Evolutionary conservation across 768 basidiomycete species (phyloP), one percentile per base, ranked within the genome.

Genomic region (Amanita pallidorosea): DNA sequence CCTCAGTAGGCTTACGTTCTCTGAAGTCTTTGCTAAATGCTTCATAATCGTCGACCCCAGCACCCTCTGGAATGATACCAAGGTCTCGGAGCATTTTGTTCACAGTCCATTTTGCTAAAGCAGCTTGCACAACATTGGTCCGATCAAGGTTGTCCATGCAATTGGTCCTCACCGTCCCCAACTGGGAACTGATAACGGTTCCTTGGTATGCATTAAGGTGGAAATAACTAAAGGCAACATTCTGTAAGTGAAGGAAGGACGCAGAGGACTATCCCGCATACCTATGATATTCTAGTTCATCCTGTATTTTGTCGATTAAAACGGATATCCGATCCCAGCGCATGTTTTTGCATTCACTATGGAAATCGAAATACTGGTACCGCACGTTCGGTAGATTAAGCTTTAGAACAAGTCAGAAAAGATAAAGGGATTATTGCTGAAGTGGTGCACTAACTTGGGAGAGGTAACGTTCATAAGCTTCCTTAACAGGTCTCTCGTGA

Each of bases 101-200:
- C 41, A 98, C 71, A 1, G 78, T 83, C 79, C 83, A 88, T 64
- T 88, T 91, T 13, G 88, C 96, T 45, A 98, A 65, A 11, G 94
- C 79, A 15, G 89, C 85, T 64, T 99, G 96, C 4, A 92, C 87
- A 38, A 99, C 95, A 64, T 98, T 98, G 42, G 96, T 99, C 45
- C 96, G 80, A 62, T 99, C 96, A 53, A 97, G 71, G 59, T 84
- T 87, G 64, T 97, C 95, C 96, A 96, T 96, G 67, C 96, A 98
- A 63, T 98, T 99, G 7, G 93, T 94, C 41, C 96, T 79, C 38
- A 96, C 80, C 43, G 80, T 75, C 17, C 93, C 93, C 18, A 61
- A 71, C 61, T 99, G 96, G 33, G 74, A 65, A 52, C 69, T 72
- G 20, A 79, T 65, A 0, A 80, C 79, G 23, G 70, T 67, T 4